Percentiles rank a stretch among this genome's conserved stretches.
Evolutionary conservation across 23 red algal species (phyloP).

Genomic region (Cyanidiococcus yangmingshanensis): DNA sequence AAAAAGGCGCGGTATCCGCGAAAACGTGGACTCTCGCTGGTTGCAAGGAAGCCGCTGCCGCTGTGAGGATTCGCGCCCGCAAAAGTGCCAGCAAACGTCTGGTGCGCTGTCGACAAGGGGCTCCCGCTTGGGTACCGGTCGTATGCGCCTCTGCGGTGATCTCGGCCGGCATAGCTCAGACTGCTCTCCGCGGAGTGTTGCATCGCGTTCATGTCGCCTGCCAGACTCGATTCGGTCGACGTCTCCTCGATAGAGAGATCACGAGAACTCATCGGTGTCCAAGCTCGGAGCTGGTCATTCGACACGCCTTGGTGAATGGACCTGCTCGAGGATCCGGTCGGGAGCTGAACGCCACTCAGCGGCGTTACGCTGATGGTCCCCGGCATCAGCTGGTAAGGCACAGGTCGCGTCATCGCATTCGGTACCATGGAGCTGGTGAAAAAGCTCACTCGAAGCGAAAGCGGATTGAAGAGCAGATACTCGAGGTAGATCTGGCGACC

Average conservation of each 20-base stretch:
- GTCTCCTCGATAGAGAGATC: not conserved
- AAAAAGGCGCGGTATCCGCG: constrained; percentile 27
- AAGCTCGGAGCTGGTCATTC: not conserved
- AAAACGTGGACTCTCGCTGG: constrained; percentile 20
- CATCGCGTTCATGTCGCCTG: not conserved
- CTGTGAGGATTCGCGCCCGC: not conserved
- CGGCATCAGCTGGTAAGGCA: not conserved
- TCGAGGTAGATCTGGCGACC: constrained; percentile 17
- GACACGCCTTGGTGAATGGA: no score
- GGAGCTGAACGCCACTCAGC: not conserved
- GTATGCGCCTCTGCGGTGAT: no score
- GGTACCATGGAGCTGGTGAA: not conserved
- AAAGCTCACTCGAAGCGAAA: constrained; percentile 3
- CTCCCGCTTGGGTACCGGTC: not conserved
- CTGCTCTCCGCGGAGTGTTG: no score
- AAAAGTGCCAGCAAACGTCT: not conserved
- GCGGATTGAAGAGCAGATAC: constrained; percentile 5
- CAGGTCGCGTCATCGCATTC: not conserved
- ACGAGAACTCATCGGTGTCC: not conserved
- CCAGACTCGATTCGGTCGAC: not conserved
- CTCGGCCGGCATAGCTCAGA: no score
- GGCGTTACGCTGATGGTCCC: not conserved
- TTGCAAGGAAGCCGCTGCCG: constrained; percentile 35
- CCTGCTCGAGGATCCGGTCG: not conserved
- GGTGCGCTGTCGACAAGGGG: not conserved